These are phyloP conservation scores for Eucalyptus tenuipes DNA, from an alignment of 345 rosid species.

Conservation along the genomic window DNA sequence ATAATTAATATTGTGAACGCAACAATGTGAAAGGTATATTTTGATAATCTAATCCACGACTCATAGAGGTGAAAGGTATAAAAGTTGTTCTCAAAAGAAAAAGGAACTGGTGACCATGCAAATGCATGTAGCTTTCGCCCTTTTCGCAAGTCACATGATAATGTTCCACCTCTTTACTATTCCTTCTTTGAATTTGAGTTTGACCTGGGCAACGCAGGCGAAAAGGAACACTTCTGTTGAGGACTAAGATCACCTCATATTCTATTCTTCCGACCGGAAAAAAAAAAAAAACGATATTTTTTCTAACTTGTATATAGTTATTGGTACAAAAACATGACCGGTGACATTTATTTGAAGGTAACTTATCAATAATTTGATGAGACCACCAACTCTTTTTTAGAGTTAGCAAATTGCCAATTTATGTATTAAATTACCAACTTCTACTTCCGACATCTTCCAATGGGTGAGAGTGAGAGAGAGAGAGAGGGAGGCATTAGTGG, in stretches of 20 bases:
- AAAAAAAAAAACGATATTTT: too few species aligned
- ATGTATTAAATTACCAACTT: not conserved
- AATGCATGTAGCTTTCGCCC: not conserved
- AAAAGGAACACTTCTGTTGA: not conserved
- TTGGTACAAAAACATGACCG: too few species aligned
- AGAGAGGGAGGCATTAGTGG: not conserved
- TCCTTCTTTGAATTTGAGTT: not conserved
- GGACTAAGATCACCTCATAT: not conserved
- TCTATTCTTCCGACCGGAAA: not conserved
- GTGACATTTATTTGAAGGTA: not conserved
- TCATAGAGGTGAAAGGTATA: not conserved
- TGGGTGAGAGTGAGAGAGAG: not conserved
- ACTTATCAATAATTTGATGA: not conserved
- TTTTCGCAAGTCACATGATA: too few species aligned
- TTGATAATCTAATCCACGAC: not conserved
- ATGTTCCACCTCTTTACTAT: not conserved
- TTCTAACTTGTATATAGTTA: not conserved
- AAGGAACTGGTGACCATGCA: not conserved
- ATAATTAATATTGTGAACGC: not conserved
- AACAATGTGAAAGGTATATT: not conserved
- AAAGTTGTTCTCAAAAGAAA: not conserved
- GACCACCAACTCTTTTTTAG: not conserved
- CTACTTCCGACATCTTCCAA: not conserved
- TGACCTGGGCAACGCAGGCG: not conserved
- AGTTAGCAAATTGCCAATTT: not conserved